A percentile compares a stretch with the other conserved stretches of the same genome.
phyloP scores from a whole-genome alignment of 306 rosid species.

The Inga leiocalycina region DNA sequence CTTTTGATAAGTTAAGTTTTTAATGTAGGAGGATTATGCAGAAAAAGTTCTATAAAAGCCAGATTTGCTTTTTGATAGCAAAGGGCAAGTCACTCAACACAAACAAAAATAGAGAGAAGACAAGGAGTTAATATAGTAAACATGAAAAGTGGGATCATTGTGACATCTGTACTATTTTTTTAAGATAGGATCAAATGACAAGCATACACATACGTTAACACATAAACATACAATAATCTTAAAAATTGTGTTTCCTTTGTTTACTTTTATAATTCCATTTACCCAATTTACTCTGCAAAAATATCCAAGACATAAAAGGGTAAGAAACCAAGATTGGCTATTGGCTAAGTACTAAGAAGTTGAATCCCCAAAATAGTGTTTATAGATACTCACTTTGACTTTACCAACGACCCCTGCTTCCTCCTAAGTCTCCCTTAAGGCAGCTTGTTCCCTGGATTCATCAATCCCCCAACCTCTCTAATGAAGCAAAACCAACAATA shows the following conservation, averaged over 20 bases:
- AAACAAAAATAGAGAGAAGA: background rate
- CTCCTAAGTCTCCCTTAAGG: constrained; percentile 79
- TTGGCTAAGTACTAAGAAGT: background rate
- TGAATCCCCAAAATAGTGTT: background rate
- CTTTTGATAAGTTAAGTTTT: background rate
- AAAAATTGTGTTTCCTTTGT: background rate
- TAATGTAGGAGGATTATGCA: background rate
- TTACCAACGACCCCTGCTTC: constrained; percentile 89
- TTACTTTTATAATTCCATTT: constrained; percentile 81
- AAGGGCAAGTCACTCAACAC: background rate
- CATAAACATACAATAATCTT: too few species aligned
- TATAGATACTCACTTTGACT: constrained; percentile 62
- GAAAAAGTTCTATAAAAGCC: background rate
- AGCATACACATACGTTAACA: too few species aligned
- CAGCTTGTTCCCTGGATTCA: constrained; percentile 84
- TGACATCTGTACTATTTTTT: too few species aligned
- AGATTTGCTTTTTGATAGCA: background rate
- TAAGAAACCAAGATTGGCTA: constrained; percentile 28
- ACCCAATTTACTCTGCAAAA: constrained; percentile 65
- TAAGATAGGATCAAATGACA: too few species aligned
- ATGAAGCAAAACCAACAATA: constrained; percentile 41
- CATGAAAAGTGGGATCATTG: background rate
- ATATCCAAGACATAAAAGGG: constrained; percentile 1
- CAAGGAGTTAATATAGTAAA: too few species aligned
- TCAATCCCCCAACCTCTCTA: constrained; percentile 98